phyloP scores from a whole-genome alignment of 176 grass and related monocot genomes.

The Rhynchospora tenuis region DNA sequence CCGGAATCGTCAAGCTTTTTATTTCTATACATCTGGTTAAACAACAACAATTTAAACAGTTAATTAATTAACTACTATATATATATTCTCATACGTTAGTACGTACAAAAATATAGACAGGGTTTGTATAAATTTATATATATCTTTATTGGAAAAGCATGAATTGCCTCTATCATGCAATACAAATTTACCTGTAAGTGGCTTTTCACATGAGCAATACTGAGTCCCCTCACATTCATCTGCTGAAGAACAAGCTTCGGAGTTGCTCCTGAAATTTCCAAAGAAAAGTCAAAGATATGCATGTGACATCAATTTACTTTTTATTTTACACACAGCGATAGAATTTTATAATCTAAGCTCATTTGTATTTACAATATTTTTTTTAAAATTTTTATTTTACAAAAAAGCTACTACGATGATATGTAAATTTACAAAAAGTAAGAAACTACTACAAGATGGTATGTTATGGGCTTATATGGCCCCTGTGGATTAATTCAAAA shows the following conservation, averaged over 20 bases:
- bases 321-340: neutral
- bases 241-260: constrained; percentile 95
- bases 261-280: constrained; percentile 56
- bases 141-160: neutral
- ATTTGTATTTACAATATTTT: neutral
- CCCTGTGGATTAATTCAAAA: neutral
- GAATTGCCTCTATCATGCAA: neutral
- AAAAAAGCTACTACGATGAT: too few relatives aligned
- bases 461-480: neutral
- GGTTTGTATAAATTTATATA: neutral
- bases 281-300: neutral
- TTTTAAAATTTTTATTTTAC: too few relatives aligned
- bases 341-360: neutral
- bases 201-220: constrained; percentile 98
- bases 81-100: neutral
- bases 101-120: neutral
- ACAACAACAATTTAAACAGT: neutral
- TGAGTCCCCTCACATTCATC: constrained; percentile 97
- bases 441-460: neutral
- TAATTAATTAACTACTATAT: neutral
- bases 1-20: constrained; percentile 82
- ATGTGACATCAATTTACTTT: neutral
- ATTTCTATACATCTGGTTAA: constrained; percentile 84
- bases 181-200: constrained; percentile 75
- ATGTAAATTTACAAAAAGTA: too few relatives aligned